Evolutionary conservation across 2,329 filamentous ascomycete genomes (phyloP).

Genomic region (Penicillium expansum): DNA sequence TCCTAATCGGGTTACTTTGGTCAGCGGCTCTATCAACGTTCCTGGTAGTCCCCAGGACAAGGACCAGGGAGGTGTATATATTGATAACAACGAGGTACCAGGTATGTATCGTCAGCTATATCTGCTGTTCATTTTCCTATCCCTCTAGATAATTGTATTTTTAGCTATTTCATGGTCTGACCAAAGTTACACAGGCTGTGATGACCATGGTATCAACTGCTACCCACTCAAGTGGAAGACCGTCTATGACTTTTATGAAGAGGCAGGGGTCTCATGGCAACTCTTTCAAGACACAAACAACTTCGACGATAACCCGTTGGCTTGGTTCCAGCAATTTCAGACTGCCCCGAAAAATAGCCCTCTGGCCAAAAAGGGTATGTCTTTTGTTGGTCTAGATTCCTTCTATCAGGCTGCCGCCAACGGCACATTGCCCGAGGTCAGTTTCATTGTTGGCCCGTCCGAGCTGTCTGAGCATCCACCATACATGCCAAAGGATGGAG

Average conservation of each 20-base stretch:
- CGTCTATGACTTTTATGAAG: constrained; percentile 50
- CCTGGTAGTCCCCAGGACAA: constrained; percentile 47
- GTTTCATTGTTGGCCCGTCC: constrained; percentile 51
- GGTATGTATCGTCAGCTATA: constrained; percentile 27
- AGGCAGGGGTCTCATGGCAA: constrained; percentile 51
- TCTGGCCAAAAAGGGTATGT: constrained; percentile 48
- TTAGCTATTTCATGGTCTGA: not conserved
- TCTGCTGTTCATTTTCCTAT: not conserved
- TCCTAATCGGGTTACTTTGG: constrained; percentile 53
- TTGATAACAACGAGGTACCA: constrained; percentile 53
- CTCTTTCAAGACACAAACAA: constrained; percentile 53
- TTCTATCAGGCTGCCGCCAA: constrained; percentile 53
- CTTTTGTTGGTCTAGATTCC: constrained; percentile 47
- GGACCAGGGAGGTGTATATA: constrained; percentile 47
- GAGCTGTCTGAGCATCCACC: constrained; percentile 56
- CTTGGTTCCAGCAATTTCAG: constrained; percentile 55
- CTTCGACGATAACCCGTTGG: constrained; percentile 55
- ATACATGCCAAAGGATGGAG: constrained; percentile 53
- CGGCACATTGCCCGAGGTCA: constrained; percentile 53
- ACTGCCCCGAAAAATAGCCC: constrained; percentile 42
- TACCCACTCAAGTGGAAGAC: constrained; percentile 57
- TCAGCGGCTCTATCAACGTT: constrained; percentile 53
- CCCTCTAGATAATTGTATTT: no score
- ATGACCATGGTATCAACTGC: constrained; percentile 48
- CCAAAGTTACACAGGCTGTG: constrained; percentile 38